Base-by-base conservation (phyloP, 805 yeast genomes). In the Metschnikowia matae region DNA sequence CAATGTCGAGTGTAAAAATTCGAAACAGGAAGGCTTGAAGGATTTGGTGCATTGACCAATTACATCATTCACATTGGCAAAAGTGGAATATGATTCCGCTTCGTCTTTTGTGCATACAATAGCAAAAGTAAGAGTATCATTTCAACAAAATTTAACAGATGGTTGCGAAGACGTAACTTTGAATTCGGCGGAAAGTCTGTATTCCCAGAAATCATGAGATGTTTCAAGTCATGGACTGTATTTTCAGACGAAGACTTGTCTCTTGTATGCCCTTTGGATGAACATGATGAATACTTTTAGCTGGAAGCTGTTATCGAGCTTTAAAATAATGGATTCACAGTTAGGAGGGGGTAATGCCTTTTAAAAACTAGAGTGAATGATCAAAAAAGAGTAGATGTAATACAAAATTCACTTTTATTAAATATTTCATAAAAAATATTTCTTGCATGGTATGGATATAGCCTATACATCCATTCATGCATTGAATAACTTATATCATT, bases 21-120 rank as follows among this genome's bases (percentile, higher is more conserved):
- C 80, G 1, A 59, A 60, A 6, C 82, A 1, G 69, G 59, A 4
- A 63, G 56, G 11, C 50, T 65, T 84, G 3, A 61, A 2, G 92
- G 85, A 62, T 79, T 83, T 54, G 63, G 76, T 33, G 75, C 83
- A 0, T 79, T 87, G 29, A 75, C 77, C n/a, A 75, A 73, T 15
- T 75, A 68, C 51, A 62, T 86, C 1, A 61, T 85, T 8, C 82
- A 70, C 60, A 66, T 85, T 18, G 77, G 76, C 3, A 61, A 59
- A 2, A 65, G 64, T 14, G 84, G 85, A 1, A 62, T 63, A 18
- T 61, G 74, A 36, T 69, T 67, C 33, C 8, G 23, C 52, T 61
- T 72, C 46, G 67, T 68, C 23, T 37, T 37, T 6, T 4, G 13
- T 4, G n/a, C 26, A 17, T 17, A 6, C 13, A 20, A 37, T 37